Base-by-base conservation (phyloP, 441 rosid species). In the Aquilaria agallochum region DNA sequence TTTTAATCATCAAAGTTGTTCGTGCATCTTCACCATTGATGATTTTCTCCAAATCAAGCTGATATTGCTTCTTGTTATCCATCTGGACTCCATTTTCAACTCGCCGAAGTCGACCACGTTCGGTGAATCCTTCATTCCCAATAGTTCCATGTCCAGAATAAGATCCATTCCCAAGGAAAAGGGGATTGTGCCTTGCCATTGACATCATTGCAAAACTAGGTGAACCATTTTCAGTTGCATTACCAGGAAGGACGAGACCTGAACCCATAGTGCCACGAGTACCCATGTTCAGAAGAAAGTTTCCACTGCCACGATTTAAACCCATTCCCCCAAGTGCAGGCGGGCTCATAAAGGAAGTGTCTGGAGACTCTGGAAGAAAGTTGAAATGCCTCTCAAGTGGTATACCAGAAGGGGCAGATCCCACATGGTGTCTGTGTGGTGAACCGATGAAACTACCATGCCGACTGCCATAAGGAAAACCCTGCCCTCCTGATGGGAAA, bases 1-100 rank as follows among this genome's bases (percentile, higher is more conserved):
- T 88, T 73, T 88, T 90, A 8, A 90, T 86, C 88, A 90, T 84
- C 65, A 90, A 77, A 52, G 95, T 87, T 60, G 95, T 90, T 75
- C 97, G 77, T 40, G 70, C 68, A 80, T 90, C 95, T 71, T 84
- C 97, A 15, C 97, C 87, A 31, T 60, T 68, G 65, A 73, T 79
- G 47, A 90, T 88, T 76, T 72, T 87, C 52, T 88, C 91, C 80
- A 90, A 69, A 69, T 90, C 95, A 42, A 90, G 89, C 71, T 84
- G 91, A 80, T 81, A 88, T 66, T 68, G 77, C 70, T 76, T 81
- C 83, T 77, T 84, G 83, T 75, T 74, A 60, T 78, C 84, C 56
- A 77, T 73, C 52, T 83, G 93, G 66, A 60, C 76, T 33, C 59
- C 84, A 66, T 58, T 72, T 68, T 87, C 89, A 58, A 67, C 68